Evolutionary conservation across 495 filamentous ascomycete genomes (phyloP), one percentile per base, ranked within the genome.

Genomic region (Podospora bellae-mahoneyi): DNA sequence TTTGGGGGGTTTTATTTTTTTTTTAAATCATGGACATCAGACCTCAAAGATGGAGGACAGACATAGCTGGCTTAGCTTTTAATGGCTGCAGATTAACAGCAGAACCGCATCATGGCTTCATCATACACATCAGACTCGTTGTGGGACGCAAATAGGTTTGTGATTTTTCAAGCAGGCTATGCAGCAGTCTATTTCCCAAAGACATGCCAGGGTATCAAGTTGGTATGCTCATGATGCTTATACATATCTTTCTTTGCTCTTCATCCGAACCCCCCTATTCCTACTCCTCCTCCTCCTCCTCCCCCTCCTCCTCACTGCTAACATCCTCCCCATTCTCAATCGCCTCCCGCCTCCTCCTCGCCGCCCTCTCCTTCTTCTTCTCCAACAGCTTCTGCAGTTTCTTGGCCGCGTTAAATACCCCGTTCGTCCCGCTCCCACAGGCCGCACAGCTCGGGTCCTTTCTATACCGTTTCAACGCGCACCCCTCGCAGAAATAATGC

Each of bases 401-500:
- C 84, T 93, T 96, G 10, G 95, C 93, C 7, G 84, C 85, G 77
- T 96, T 97, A 72, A 97, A 99, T 1, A 96, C 91, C 9, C 95
- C 95, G 26, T 88, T 87, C 4, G 96, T 97, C 2, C 91, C 90
- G 7, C 87, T 84, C 1, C 92, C 90, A 77, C 95, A 98, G 34
- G 89, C 91, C 6, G 92, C 92, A 78, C 96, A 99, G 3, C 85
- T 84, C 13, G 92, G 93, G 69, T 90, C 89, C 68, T 82, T 84
- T 69, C 89, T 83, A 77, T 97, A 98, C 65, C 92, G 78, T 73
- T 90, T 84, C 70, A 99, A 79, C 44, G 94, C 95, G 76, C 96
- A 98, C 0, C 81, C 80, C 75, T 97, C 90, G 77, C 95, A 99
- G 70, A 98, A 99, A 73, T 97, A 98, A 77, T 98, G 96, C 4